These are phyloP conservation scores for Taphrina pruni DNA, from an alignment of 1,139 yeast species.

Conservation along the genomic window DNA sequence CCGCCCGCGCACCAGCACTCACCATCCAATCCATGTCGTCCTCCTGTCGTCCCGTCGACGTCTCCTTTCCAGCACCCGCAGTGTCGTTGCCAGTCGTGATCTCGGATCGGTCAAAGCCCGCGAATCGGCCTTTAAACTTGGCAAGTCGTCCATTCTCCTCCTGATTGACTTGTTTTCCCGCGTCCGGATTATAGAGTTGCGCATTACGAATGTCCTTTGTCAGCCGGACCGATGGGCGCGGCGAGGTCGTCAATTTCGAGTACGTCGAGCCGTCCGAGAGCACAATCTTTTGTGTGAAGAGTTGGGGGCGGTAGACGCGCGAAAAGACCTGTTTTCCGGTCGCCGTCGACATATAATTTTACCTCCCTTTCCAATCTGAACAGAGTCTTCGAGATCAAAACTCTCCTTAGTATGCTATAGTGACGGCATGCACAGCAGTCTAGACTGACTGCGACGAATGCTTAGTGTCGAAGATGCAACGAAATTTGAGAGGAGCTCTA, in stretches of 20 bases:
- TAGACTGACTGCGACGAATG: no score
- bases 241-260: constrained; percentile 41
- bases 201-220: constrained; percentile 42
- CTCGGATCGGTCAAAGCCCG: constrained; percentile 9
- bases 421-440: no score
- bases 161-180: constrained; percentile 29
- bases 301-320: constrained; percentile 33
- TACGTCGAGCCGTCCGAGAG: constrained; percentile 43
- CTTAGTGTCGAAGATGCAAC: no score
- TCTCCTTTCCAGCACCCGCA: no score
- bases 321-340: constrained; percentile 16
- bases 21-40: constrained; percentile 41
- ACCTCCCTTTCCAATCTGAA: no score
- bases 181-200: constrained; percentile 41
- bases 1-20: constrained; percentile 21
- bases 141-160: constrained; percentile 42
- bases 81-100: background rate
- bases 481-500: no score
- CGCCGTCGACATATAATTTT: constrained; percentile 17
- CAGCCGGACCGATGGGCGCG: constrained; percentile 38
- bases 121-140: constrained; percentile 37
- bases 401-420: no score
- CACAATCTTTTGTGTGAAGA: constrained; percentile 38
- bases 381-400: no score
- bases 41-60: background rate